Conservation (phyloP, 768 basidiomycete genomes). For the Auriscalpium vulgare region DNA sequence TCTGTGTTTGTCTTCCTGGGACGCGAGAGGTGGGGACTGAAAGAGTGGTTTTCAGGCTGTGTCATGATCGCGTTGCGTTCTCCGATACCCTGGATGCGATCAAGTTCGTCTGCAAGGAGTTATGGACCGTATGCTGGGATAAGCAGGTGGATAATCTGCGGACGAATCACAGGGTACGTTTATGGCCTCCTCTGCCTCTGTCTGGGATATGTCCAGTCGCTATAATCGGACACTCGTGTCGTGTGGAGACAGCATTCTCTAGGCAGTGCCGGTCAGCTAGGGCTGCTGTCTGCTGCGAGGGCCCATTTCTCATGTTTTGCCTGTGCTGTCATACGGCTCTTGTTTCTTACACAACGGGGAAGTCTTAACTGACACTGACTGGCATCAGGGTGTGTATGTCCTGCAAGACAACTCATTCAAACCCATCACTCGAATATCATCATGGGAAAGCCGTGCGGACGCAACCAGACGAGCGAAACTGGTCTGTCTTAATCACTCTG, state of each 20-base stretch:
- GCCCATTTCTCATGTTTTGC: too few relatives aligned
- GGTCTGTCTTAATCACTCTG: constrained; percentile 28
- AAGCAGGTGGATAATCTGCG: constrained; percentile 94
- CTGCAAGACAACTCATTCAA: constrained; percentile 89
- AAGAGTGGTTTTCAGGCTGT: constrained; percentile 42
- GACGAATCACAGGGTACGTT: constrained; percentile 82
- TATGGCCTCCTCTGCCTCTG: not conserved
- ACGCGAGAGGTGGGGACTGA: not conserved
- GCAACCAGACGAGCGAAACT: constrained; percentile 63
- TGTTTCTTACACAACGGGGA: too few relatives aligned
- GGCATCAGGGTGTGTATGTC: constrained; percentile 77
- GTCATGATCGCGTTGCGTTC: constrained; percentile 67
- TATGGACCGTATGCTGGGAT: constrained; percentile 90
- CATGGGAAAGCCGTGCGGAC: constrained; percentile 69
- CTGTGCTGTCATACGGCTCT: too few relatives aligned
- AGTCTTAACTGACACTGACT: too few relatives aligned
- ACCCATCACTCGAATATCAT: constrained; percentile 74
- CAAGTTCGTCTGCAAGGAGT: constrained; percentile 94
- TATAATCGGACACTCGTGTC: not conserved
- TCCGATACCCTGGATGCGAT: constrained; percentile 81
- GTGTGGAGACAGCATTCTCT: too few relatives aligned
- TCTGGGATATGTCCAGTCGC: not conserved
- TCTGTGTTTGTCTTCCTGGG: not conserved
- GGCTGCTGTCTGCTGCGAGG: too few relatives aligned
- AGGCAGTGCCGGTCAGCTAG: too few relatives aligned